Evolutionary conservation across 164 flowering plant species (phyloP), one percentile per base, ranked within the genome.

Genomic region (Dillenia suffruticosa): DNA sequence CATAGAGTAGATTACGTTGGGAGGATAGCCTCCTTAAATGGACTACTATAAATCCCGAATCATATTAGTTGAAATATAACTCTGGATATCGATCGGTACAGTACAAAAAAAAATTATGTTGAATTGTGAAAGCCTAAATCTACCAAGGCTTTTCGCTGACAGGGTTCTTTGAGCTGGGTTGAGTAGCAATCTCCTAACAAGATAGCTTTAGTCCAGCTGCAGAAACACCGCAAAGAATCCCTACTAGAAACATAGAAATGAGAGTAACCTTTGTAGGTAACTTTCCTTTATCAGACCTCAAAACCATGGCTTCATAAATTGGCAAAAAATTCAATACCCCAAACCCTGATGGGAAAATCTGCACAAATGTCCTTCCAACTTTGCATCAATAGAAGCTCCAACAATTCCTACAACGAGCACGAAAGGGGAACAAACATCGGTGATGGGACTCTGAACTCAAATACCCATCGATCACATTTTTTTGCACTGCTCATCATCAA

Each of bases 381-480:
- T 53, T 46, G 71, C 68, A 10, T 63, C 44, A 2, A 12, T 49
- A 10, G 68, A 13, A 10, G 72, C 46, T 11, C 59, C 40, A 9
- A 50, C n/a, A 2, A 70, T 2, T 11, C 81, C 84, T 9, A 9
- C 49, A 2, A 63, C 9, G 12, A 90, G 70, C 0, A 90, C 66
- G 1, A 74, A 54, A 44, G n/a, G 0, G 90, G 71, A 52, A 88
- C 79, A 58, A 90, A 88, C 79, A 90, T 67, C 1, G 90, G 83
- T 0, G 94, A 81, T 0, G 71, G 49, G 17, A 76, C 77, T 9
- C 96, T 93, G 19, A 90, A 90, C 52, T 90, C 98, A 12, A 81
- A 82, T 0, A 69, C 32, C 14, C 79, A 89, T 67, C 76, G 79
- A 9, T 88, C 76, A 32, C 88, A 90, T 49, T 74, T 59, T 59